These are phyloP conservation scores for Trichoderma guizhouense DNA, from an alignment of 2,329 filamentous ascomycete species.

Conservation along the genomic window DNA sequence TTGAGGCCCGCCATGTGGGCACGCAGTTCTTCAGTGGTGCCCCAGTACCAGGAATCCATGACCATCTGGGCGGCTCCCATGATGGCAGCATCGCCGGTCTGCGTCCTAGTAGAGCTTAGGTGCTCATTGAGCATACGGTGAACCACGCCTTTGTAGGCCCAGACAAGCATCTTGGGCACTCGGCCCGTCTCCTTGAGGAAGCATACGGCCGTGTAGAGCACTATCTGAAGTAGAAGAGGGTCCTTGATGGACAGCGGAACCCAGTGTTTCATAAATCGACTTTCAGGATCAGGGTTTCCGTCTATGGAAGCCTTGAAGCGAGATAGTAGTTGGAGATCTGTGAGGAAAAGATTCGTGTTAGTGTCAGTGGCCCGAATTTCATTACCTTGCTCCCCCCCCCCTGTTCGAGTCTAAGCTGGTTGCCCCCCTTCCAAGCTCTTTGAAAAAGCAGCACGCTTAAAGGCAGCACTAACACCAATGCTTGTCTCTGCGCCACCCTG, in stretches of 20 bases:
- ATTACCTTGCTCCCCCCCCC: background rate
- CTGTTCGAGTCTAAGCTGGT: background rate
- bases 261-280: constrained; percentile 46
- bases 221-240: constrained; percentile 46
- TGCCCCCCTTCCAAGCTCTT: background rate
- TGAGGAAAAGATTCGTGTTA: background rate
- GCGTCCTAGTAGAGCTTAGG: constrained; percentile 35
- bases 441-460: background rate
- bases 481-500: background rate
- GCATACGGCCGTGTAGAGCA: constrained; percentile 49
- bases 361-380: background rate
- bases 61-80: constrained; percentile 48
- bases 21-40: constrained; percentile 42
- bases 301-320: constrained; percentile 51
- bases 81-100: constrained; percentile 45
- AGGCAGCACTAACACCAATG: background rate
- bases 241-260: constrained; percentile 48
- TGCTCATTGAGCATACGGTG: constrained; percentile 47
- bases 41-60: constrained; percentile 54
- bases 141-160: constrained; percentile 42
- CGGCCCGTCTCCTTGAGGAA: constrained; percentile 50
- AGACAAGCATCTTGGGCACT: constrained; percentile 41
- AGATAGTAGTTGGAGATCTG: constrained; percentile 47
- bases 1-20: constrained; percentile 46
- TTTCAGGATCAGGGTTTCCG: constrained; percentile 43